Evolutionary conservation across 306 rosid genomes (phyloP).

Genomic region (Ceratonia siliqua): DNA sequence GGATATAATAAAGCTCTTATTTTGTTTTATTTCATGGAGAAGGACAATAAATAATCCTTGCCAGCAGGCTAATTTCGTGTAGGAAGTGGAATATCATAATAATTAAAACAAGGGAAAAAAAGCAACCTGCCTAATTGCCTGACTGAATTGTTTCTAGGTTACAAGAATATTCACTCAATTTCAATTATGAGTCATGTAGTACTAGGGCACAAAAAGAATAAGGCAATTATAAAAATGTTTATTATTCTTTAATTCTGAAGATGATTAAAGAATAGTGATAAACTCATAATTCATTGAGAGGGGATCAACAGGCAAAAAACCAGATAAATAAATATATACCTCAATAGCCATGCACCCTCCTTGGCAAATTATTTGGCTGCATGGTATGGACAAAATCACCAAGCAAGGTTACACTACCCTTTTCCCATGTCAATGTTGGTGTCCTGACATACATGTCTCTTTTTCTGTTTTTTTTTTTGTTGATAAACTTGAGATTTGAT

Average conservation of each 20-base stretch:
- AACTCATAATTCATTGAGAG: background rate
- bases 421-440: conserved; percentile 74
- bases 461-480: too few relatives aligned
- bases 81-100: background rate
- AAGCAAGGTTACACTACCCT: conserved; percentile 77
- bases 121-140: background rate
- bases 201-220: background rate
- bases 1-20: background rate
- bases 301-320: background rate
- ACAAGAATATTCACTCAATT: background rate
- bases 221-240: too few relatives aligned
- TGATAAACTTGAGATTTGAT: too few relatives aligned
- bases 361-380: conserved; percentile 91
- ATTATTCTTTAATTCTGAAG: too few relatives aligned
- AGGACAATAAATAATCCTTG: background rate
- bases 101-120: background rate
- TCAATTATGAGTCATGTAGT: too few relatives aligned
- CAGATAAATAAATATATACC: conserved; percentile 36
- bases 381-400: conserved; percentile 87
- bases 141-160: background rate
- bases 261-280: conserved; percentile 11
- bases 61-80: background rate
- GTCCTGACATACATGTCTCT: conserved; percentile 68
- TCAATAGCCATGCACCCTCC: conserved; percentile 95
- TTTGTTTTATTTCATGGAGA: background rate